Conservation (phyloP, 768 basidiomycete genomes). For the Brasilioporus rufonigricans region DNA sequence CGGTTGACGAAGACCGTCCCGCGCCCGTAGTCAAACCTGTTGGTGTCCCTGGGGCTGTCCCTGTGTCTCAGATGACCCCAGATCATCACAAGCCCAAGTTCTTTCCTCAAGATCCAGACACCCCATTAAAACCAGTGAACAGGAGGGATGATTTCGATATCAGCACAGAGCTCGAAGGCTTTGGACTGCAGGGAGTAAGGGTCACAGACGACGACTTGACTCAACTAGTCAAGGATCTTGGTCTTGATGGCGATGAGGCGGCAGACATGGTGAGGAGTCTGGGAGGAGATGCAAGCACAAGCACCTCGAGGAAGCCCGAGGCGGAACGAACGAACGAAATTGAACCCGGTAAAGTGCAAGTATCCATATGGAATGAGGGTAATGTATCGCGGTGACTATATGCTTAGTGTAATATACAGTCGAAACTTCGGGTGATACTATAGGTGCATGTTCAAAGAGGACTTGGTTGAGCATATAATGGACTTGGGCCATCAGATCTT, state of each 20-base stretch:
- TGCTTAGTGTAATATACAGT: slow-evolving; percentile 6
- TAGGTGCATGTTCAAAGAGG: not conserved
- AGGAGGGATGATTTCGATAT: slow-evolving; percentile 62
- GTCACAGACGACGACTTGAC: slow-evolving; percentile 74
- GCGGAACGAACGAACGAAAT: slow-evolving; percentile 2
- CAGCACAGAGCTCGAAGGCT: slow-evolving; percentile 65
- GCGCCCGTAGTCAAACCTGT: slow-evolving; percentile 57
- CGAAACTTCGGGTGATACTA: not conserved
- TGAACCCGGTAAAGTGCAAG: not conserved
- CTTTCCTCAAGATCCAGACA: slow-evolving; percentile 41
- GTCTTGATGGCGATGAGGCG: slow-evolving; percentile 75
- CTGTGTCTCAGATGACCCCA: slow-evolving; percentile 80
- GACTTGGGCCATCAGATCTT: slow-evolving; percentile 22
- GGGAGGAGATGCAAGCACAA: slow-evolving; percentile 28
- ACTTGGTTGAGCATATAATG: not conserved
- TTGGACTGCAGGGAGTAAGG: slow-evolving; percentile 72
- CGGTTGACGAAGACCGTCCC: slow-evolving; percentile 58
- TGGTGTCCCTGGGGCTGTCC: slow-evolving; percentile 77
- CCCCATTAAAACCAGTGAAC: slow-evolving; percentile 56
- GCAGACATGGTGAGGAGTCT: slow-evolving; percentile 70
- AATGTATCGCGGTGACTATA: slow-evolving; percentile 1
- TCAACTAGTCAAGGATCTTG: slow-evolving; percentile 70
- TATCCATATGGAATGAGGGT: slow-evolving; percentile 1
- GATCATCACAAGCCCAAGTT: slow-evolving; percentile 61
- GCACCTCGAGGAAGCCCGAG: slow-evolving; percentile 10